phyloP scores from a whole-genome alignment of 129 eudicot genomes.

The Silybum marianum region DNA sequence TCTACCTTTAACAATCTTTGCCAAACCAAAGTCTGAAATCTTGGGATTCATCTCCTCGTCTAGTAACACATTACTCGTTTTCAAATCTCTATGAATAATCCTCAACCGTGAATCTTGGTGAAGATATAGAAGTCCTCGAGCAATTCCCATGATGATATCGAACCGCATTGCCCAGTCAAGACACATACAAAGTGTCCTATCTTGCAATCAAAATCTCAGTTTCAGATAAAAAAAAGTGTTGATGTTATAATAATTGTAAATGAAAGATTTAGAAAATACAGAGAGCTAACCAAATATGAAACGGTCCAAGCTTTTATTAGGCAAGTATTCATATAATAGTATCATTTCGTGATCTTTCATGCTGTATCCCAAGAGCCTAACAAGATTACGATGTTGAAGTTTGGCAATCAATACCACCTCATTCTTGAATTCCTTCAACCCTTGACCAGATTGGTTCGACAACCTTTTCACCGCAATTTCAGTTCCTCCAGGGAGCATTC shows the following conservation, averaged over 20 bases:
- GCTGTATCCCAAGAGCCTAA: conserved; percentile 53
- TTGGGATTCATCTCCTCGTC: conserved; percentile 44
- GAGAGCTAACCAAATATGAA: conserved; percentile 49
- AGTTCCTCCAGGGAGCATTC: conserved; percentile 41
- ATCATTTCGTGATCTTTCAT: conserved; percentile 46
- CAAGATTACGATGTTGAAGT: conserved; percentile 65
- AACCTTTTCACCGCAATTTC: conserved; percentile 60
- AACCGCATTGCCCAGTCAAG: conserved; percentile 48
- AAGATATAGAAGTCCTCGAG: conserved; percentile 46
- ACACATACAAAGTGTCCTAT: conserved; percentile 25
- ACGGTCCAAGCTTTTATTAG: conserved; percentile 51
- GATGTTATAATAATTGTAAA: background rate
- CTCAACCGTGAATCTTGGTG: conserved; percentile 50
- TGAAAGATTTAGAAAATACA: background rate
- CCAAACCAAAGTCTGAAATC: conserved; percentile 44
- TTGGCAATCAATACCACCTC: conserved; percentile 50
- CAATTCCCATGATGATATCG: conserved; percentile 46
- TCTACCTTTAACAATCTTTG: conserved; percentile 42
- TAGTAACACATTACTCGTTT: conserved; percentile 28
- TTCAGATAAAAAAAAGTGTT: background rate
- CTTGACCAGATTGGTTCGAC: conserved; percentile 48
- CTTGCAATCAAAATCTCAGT: conserved; percentile 23
- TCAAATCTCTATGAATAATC: conserved; percentile 45
- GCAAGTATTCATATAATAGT: conserved; percentile 57
- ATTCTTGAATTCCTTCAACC: conserved; percentile 48